A percentile compares a stretch with the other conserved stretches of the same genome.
phyloP scores from a whole-genome alignment of 73 alveolate genomes.

The Vitrella brassicaformis region DNA sequence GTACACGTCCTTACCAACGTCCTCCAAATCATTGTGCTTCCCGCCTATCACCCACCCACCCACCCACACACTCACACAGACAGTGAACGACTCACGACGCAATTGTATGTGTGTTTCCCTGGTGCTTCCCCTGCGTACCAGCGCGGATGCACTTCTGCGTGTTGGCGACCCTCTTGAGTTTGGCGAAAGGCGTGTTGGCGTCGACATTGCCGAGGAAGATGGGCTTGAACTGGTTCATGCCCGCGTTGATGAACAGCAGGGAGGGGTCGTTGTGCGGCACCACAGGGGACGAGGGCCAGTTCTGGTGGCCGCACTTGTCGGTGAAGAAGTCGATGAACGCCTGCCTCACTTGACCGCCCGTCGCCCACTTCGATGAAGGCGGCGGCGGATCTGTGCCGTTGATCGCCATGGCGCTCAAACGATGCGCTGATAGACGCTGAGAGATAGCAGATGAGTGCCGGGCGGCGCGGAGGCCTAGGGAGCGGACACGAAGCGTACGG shows the following conservation, averaged over 20 bases:
- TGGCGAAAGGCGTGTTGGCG: constrained; percentile 25
- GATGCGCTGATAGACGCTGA: too few relatives aligned
- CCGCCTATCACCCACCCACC: too few relatives aligned
- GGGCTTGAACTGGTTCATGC: constrained; percentile 34
- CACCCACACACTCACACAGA: too few relatives aligned
- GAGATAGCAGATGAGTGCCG: too few relatives aligned
- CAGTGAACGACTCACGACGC: too few relatives aligned
- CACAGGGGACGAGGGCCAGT: constrained; percentile 31
- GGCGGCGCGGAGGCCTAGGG: too few relatives aligned
- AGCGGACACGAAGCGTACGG: too few relatives aligned
- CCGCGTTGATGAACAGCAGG: constrained; percentile 34
- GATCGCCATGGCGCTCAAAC: too few relatives aligned
- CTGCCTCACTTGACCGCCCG: not conserved
- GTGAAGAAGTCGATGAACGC: not conserved
- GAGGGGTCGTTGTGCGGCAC: constrained; percentile 37
- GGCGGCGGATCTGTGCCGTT: too few relatives aligned
- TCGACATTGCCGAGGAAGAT: constrained; percentile 34
- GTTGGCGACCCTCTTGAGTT: constrained; percentile 41
- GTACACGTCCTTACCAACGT: constrained; percentile 35
- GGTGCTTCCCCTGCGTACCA: too few relatives aligned
- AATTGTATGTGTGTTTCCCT: too few relatives aligned
- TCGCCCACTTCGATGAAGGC: too few relatives aligned
- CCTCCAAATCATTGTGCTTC: constrained; percentile 39
- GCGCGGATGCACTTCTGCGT: constrained; percentile 42
- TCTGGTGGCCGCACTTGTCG: constrained; percentile 15